Evolutionary conservation across 768 basidiomycete species (phyloP), one percentile per base, ranked within the genome.

Genomic region (Leccinum aurantiacum): DNA sequence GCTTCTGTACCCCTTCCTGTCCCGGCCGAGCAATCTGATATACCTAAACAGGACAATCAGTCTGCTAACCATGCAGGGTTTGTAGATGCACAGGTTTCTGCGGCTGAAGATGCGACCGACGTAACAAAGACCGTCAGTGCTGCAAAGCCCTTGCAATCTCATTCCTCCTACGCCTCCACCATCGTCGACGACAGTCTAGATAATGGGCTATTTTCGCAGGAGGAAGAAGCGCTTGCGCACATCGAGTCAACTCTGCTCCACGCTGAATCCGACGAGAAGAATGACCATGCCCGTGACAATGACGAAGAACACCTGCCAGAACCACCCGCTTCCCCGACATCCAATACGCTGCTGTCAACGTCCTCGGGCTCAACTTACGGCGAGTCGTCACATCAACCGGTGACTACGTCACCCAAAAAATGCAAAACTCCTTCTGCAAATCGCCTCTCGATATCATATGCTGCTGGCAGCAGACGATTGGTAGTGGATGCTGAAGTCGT

Each of bases 381-480:
- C 58, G 85, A 84, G 48, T 60, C 74, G 11, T 75, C 76, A 1
- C 70, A 76, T 29, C 71, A 75, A n/a, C 75, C 70, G 53, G 60
- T 69, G 51, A 54, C 48, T 22, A 41, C 56, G 31, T 54, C 58
- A 35, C 56, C 65, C 11, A 82, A 81, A 63, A 67, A 72, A 19
- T 75, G 73, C 14, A 79, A 77, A 63, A 77, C 78, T 0, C 88
- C 90, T 9, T 91, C 90, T 46, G 87, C 90, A 31, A 93, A 92
- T 66, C 84, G 91, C 17, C 75, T 99, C n/a, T 97, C 95, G 8
- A 94, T 98, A 72, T 90, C 96, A 0, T 99, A 97, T 74, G 93
- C 94, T 58, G 88, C 88, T 48, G 94, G 93, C 53, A 88, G 88
- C 60, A 81, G 92, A 53, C 83, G 97, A 44, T 79, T 99, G 53